Conservation (phyloP, 257 asterid genomes). For the Cruciata laevipes region DNA sequence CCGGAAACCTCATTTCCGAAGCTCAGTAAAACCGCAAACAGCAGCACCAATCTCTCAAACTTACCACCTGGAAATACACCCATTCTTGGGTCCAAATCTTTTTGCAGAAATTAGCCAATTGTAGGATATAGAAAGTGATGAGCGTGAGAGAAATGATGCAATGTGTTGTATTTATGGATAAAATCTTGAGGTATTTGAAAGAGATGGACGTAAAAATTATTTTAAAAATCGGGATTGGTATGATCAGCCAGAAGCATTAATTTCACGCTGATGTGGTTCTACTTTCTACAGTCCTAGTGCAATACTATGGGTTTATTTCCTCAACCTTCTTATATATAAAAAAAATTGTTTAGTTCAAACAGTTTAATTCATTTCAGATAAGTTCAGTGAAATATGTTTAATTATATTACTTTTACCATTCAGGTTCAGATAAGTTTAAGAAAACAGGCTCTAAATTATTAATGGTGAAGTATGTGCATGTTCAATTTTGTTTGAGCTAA, state of each 20-base stretch:
- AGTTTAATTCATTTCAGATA: too few species aligned
- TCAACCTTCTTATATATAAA: too few species aligned
- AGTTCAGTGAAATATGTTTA: too few species aligned
- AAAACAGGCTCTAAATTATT: too few species aligned
- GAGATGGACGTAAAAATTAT: neutral
- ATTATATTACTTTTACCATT: too few species aligned
- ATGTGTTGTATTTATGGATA: neutral
- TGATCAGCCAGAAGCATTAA: constrained; percentile 19
- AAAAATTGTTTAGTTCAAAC: too few species aligned
- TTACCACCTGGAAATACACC: neutral
- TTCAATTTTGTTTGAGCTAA: neutral
- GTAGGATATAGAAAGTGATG: neutral
- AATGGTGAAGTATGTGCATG: too few species aligned
- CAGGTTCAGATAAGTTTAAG: too few species aligned
- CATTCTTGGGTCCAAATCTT: neutral
- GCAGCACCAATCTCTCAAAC: constrained; percentile 2
- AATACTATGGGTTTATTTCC: neutral
- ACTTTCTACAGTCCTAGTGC: neutral
- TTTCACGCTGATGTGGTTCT: constrained; percentile 17
- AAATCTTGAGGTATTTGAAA: neutral
- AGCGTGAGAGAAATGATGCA: neutral
- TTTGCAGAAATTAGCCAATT: too few species aligned
- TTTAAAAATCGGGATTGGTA: neutral
- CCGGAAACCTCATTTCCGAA: constrained; percentile 10
- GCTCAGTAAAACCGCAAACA: neutral